Percentiles rank a stretch among this genome's conserved stretches.
Evolutionary conservation across 2,329 filamentous ascomycete species (phyloP).

Genomic region (Sphaceloma murrayae): DNA sequence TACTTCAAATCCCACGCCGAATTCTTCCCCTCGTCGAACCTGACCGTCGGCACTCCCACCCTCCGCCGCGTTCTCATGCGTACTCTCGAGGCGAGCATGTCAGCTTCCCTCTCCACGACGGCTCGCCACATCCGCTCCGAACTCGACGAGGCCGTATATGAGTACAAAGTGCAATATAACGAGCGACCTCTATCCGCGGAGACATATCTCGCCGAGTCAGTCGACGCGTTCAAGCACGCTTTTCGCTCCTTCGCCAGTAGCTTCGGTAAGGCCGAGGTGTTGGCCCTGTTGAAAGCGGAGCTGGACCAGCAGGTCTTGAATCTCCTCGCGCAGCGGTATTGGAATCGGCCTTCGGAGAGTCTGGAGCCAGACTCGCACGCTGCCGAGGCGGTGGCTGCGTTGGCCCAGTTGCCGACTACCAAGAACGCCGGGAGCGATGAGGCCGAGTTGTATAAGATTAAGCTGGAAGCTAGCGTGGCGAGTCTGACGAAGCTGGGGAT

Average conservation of each 20-base stretch:
- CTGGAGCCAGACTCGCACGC: conserved; percentile 57
- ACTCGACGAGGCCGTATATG: conserved; percentile 91
- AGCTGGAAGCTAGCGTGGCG: conserved; percentile 84
- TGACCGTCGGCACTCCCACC: conserved; percentile 73
- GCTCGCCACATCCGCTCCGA: conserved; percentile 90
- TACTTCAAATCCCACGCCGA: conserved; percentile 77
- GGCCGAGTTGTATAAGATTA: conserved; percentile 75
- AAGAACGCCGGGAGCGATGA: conserved; percentile 52
- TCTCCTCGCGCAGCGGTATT: conserved; percentile 83
- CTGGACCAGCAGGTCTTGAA: conserved; percentile 93
- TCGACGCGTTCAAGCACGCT: conserved; percentile 94
- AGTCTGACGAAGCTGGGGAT: conserved; percentile 90
- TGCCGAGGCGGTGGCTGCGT: conserved; percentile 20
- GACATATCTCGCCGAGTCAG: conserved; percentile 87
- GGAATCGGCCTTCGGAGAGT: conserved; percentile 91
- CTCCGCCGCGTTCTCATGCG: conserved; percentile 94
- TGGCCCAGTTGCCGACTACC: conserved; percentile 6
- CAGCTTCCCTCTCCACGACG: conserved; percentile 76
- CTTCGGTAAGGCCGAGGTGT: conserved; percentile 83
- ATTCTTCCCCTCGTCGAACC: conserved; percentile 51
- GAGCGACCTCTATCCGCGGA: conserved; percentile 90
- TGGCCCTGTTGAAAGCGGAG: conserved; percentile 79
- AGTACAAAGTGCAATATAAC: conserved; percentile 99
- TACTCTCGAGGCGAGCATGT: conserved; percentile 95
- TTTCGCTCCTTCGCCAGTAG: conserved; percentile 88